Percentiles rank a stretch among this genome's conserved stretches.
These are phyloP conservation scores for Leucaena leucocephala DNA, from an alignment of 306 rosid species.

Conservation along the genomic window DNA sequence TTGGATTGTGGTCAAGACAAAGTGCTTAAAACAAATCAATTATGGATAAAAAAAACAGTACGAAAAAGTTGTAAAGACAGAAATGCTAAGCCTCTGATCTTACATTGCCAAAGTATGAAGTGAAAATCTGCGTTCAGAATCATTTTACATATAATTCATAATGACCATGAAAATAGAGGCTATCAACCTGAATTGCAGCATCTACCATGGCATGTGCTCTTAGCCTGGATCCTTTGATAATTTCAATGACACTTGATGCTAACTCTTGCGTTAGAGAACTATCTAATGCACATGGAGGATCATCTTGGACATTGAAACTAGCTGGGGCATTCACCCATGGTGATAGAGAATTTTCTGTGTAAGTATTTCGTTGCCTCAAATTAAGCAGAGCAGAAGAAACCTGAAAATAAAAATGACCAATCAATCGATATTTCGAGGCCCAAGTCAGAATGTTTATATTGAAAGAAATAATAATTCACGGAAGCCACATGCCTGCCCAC, in stretches of 20 bases:
- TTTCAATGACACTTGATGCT: slow-evolving; percentile 64
- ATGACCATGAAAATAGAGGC: slow-evolving; percentile 16
- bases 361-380: slow-evolving; percentile 78
- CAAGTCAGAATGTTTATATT: slow-evolving; percentile 22
- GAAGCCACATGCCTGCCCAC: slow-evolving; percentile 99
- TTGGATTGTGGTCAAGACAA: slow-evolving; percentile 23
- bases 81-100: background rate
- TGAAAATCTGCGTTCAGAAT: slow-evolving; percentile 16
- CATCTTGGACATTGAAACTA: slow-evolving; percentile 47
- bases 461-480: slow-evolving; percentile 44
- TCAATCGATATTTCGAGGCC: slow-evolving; percentile 36
- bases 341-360: slow-evolving; percentile 53
- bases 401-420: slow-evolving; percentile 54
- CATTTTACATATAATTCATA: slow-evolving; percentile 25
- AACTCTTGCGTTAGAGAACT: slow-evolving; percentile 58
- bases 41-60: background rate
- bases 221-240: slow-evolving; percentile 65
- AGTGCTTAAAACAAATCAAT: slow-evolving; percentile 12
- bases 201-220: slow-evolving; percentile 78
- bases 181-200: slow-evolving; percentile 81
- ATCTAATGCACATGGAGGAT: slow-evolving; percentile 54
- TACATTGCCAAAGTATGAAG: background rate
- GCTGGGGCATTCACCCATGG: slow-evolving; percentile 57
- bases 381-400: slow-evolving; percentile 70
- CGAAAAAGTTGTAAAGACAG: background rate